phyloP scores from a whole-genome alignment of 2,329 filamentous ascomycete genomes.

The Colletotrichum liriopes region DNA sequence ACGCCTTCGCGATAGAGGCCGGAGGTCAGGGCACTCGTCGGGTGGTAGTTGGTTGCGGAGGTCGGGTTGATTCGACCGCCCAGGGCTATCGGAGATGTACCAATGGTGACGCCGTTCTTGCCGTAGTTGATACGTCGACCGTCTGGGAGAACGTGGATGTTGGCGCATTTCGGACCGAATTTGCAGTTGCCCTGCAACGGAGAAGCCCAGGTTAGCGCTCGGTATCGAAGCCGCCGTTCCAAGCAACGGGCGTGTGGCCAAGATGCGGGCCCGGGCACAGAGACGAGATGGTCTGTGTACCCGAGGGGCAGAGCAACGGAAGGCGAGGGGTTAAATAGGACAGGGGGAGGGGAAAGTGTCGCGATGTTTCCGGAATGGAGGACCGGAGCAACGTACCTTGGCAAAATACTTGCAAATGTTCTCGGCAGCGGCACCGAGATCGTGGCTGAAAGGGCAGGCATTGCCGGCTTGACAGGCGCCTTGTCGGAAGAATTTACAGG shows the following conservation, averaged over 20 bases:
- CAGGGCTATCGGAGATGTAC: constrained; percentile 71
- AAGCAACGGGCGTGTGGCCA: constrained; percentile 26
- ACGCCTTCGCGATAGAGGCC: constrained; percentile 63
- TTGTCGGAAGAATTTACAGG: constrained; percentile 99
- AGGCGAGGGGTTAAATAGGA: constrained; percentile 40
- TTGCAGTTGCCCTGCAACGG: constrained; percentile 91
- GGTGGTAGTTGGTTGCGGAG: constrained; percentile 65
- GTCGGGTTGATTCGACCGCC: constrained; percentile 79
- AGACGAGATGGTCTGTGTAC: constrained; percentile 31
- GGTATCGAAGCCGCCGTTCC: constrained; percentile 3
- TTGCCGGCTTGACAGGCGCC: constrained; percentile 96
- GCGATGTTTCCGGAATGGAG: not conserved
- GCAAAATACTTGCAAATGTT: constrained; percentile 99
- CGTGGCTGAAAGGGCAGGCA: constrained; percentile 96
- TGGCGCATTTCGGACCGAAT: constrained; percentile 97
- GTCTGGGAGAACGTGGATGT: constrained; percentile 95
- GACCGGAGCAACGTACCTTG: constrained; percentile 75
- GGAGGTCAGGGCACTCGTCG: constrained; percentile 79
- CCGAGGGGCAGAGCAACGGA: constrained; percentile 35
- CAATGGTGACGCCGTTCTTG: constrained; percentile 78
- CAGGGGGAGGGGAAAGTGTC: not conserved
- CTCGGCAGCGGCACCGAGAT: constrained; percentile 86
- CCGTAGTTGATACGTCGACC: constrained; percentile 90
- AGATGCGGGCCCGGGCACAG: constrained; percentile 21
- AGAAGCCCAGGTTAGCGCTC: constrained; percentile 24